Conservation (phyloP, 345 rosid species). For the Excoecaria agallocha region DNA sequence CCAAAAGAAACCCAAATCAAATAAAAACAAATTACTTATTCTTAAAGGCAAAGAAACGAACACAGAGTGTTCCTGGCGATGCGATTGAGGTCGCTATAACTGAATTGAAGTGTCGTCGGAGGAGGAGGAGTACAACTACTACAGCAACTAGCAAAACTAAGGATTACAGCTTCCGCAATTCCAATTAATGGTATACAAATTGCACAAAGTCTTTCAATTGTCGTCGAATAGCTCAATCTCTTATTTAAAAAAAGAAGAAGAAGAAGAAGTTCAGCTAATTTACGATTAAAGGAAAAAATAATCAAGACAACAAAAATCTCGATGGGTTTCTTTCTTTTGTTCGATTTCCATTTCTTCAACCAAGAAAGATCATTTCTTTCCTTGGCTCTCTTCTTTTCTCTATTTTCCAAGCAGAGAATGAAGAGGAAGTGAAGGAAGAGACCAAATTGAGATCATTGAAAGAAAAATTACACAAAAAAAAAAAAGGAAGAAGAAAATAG, state of each 20-base stretch:
- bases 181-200: slow-evolving; percentile 31
- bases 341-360: background rate
- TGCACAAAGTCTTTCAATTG: slow-evolving; percentile 32
- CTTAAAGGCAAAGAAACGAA: slow-evolving; percentile 5
- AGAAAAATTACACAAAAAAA: background rate
- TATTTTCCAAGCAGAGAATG: background rate
- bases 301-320: background rate
- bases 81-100: slow-evolving; percentile 34
- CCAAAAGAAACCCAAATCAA: background rate
- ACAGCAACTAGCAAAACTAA: slow-evolving; percentile 39
- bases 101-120: slow-evolving; percentile 20
- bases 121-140: slow-evolving; percentile 16
- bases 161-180: slow-evolving; percentile 24
- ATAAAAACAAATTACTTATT: background rate
- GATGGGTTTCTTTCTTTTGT: background rate
- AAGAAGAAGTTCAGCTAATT: background rate
- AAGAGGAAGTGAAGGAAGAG: too few relatives aligned
- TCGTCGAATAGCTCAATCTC: slow-evolving; percentile 31
- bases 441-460: too few relatives aligned
- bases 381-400: background rate
- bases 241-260: slow-evolving; percentile 9
- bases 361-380: background rate
- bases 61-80: slow-evolving; percentile 37
- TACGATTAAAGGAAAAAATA: background rate
- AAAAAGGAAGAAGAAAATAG: background rate